phyloP scores from a whole-genome alignment of 2,329 filamentous ascomycete genomes.

The Fusarium miscanthi region DNA sequence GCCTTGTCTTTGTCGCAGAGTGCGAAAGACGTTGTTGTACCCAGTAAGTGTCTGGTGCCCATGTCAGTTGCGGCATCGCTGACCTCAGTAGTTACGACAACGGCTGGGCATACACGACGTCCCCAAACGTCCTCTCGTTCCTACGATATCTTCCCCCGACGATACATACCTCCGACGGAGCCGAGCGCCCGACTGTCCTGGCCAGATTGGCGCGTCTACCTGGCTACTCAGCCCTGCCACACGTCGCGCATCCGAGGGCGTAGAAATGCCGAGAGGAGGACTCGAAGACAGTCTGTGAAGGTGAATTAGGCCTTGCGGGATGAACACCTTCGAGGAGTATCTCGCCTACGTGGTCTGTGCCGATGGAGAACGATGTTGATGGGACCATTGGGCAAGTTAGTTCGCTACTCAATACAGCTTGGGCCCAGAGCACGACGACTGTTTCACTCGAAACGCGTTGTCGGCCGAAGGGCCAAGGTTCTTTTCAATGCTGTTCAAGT shows the following conservation, averaged over 20 bases:
- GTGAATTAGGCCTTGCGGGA: not conserved
- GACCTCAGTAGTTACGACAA: not conserved
- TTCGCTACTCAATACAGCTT: not conserved
- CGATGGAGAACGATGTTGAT: not conserved
- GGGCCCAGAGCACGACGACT: not conserved
- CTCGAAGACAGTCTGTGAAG: no score
- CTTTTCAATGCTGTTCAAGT: not conserved
- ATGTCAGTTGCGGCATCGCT: not conserved
- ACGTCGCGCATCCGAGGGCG: no score
- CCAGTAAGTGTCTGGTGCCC: not conserved
- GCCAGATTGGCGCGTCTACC: not conserved
- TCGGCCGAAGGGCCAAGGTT: not conserved
- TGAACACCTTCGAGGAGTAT: no score
- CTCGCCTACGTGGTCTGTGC: not conserved
- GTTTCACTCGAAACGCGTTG: not conserved
- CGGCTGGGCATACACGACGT: not conserved
- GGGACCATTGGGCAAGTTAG: not conserved
- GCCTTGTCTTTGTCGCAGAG: not conserved
- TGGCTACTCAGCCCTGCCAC: not conserved
- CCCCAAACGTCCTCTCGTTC: fast-evolving
- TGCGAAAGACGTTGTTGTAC: not conserved
- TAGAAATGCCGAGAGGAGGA: no score
- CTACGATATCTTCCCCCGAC: not conserved
- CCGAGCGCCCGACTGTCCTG: no score
- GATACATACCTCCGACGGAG: not conserved